Percentiles rank a stretch among this genome's conserved stretches.
phyloP scores from a whole-genome alignment of 768 basidiomycete genomes.

The Candolleomyces efflorescens region DNA sequence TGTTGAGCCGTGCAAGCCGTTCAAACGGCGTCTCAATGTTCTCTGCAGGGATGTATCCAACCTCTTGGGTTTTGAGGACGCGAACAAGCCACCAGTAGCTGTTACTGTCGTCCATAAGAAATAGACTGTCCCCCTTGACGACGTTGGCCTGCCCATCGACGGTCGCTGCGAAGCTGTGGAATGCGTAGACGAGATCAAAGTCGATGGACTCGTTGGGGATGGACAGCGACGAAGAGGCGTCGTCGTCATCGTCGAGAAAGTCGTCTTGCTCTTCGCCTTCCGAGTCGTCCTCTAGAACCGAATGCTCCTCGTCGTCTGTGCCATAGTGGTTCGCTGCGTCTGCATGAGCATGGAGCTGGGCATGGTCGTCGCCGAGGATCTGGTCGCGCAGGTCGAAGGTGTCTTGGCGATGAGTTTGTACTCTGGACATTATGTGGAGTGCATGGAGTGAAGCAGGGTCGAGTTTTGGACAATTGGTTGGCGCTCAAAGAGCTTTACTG shows the following conservation, averaged over 20 bases:
- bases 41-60: constrained; percentile 98
- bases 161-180: constrained; percentile 95
- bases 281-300: constrained; percentile 82
- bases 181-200: constrained; percentile 88
- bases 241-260: constrained; percentile 70
- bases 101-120: constrained; percentile 97
- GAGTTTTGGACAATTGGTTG: no score
- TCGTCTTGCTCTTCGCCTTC: constrained; percentile 71
- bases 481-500: no score
- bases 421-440: constrained; percentile 1
- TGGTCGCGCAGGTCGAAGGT: constrained; percentile 72
- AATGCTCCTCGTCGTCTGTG: constrained; percentile 70
- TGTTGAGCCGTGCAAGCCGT: constrained; percentile 90
- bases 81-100: constrained; percentile 99
- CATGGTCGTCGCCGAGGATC: constrained; percentile 46
- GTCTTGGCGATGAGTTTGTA: constrained; percentile 35
- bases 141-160: constrained; percentile 99
- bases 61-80: constrained; percentile 97
- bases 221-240: constrained; percentile 76
- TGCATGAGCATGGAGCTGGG: constrained; percentile 43
- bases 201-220: constrained; percentile 92
- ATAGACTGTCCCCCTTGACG: constrained; percentile 95
- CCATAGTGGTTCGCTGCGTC: constrained; percentile 34
- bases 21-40: constrained; percentile 99
- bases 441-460: not conserved